A percentile compares a stretch with the other conserved stretches of the same genome.
Conservation (phyloP, 306 rosid genomes). For the Quercus gilva region DNA sequence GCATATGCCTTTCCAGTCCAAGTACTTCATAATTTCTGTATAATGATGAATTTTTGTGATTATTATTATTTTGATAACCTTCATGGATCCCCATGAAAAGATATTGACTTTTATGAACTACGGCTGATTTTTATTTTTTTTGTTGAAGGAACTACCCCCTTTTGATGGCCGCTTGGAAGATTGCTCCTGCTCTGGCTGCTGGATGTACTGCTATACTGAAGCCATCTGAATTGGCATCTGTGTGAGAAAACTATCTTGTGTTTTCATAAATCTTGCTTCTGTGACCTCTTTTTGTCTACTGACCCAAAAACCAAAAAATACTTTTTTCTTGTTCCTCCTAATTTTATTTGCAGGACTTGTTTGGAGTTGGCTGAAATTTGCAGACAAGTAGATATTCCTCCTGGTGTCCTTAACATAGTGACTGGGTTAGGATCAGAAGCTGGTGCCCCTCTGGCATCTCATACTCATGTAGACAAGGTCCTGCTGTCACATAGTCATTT, state of each 20-base stretch:
- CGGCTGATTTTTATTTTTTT: slow-evolving; percentile 9
- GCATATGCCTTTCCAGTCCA: too few relatives aligned
- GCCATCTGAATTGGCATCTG: slow-evolving; percentile 93
- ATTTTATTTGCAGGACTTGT: slow-evolving; percentile 58
- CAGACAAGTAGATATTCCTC: slow-evolving; percentile 80
- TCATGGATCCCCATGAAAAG: background rate
- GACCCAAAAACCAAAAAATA: too few relatives aligned
- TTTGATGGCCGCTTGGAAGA: slow-evolving; percentile 94
- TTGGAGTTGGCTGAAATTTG: slow-evolving; percentile 81
- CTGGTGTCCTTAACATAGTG: slow-evolving; percentile 75
- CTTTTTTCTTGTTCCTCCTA: too few relatives aligned
- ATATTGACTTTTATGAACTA: background rate
- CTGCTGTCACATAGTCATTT: background rate
- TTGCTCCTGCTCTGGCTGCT: slow-evolving; percentile 97
- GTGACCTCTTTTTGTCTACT: background rate
- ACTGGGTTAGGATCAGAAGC: slow-evolving; percentile 95
- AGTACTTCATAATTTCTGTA: too few relatives aligned
- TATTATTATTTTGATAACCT: background rate
- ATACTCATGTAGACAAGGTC: slow-evolving; percentile 94
- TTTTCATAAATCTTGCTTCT: slow-evolving; percentile 4
- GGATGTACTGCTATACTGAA: slow-evolving; percentile 95
- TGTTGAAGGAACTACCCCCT: slow-evolving; percentile 85
- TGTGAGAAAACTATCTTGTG: slow-evolving; percentile 41
- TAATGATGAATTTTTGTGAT: background rate
- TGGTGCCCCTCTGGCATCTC: slow-evolving; percentile 91